Base-by-base conservation (phyloP, 2,329 filamentous ascomycete genomes). In the Verticillium isaacii region DNA sequence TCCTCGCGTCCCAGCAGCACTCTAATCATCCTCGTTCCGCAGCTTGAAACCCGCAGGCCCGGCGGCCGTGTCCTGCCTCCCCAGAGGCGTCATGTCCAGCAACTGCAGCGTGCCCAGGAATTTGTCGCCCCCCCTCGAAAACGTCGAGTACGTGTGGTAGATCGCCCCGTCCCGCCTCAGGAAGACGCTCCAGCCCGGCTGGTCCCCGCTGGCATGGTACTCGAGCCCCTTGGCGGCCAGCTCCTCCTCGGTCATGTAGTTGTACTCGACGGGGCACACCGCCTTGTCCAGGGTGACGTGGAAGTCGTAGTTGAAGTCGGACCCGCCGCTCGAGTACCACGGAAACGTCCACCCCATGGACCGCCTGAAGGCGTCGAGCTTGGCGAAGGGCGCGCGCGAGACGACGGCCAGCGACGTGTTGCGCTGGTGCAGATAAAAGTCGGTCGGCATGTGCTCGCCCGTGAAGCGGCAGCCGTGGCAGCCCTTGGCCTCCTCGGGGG, bases 261-360 rank as follows among this genome's bases (percentile, higher is more conserved):
- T 72, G 57, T 69, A 71, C 61, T 70, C 45, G 1, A 69, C 62
- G 0, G 71, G 69, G 6, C 63, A 59, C 5, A 72, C 62, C 0
- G 59, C 57, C 23, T 72, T 67, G 39, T 77, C 73, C 15, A 72
- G 58, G 2, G 72, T 74, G 8, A 68, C 77, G 56, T 75, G 67
- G 57, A 77, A 77, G 65, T 78, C 75, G 62, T 72, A 74, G 66
- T 78, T 79, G 65, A 78, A 80, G 50, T 73, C 68, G 5, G 70
- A 72, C 1, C 65, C 70, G 6, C 69, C 68, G 45, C 70, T 75
- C 5, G 74, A 75, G 61, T 74, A 76, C 72, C 77, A 80, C 1
- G 75, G 76, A 57, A 77, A 78, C 1, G 62, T 68, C 77, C 77
- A 81, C 15, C 72, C 75, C 65, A 76, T 74, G 54, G 71, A 69